Evolutionary conservation across 371 early-diverging fungal species (phyloP), one percentile per base, ranked within the genome.

Genomic region (Mucor velutinosus): DNA sequence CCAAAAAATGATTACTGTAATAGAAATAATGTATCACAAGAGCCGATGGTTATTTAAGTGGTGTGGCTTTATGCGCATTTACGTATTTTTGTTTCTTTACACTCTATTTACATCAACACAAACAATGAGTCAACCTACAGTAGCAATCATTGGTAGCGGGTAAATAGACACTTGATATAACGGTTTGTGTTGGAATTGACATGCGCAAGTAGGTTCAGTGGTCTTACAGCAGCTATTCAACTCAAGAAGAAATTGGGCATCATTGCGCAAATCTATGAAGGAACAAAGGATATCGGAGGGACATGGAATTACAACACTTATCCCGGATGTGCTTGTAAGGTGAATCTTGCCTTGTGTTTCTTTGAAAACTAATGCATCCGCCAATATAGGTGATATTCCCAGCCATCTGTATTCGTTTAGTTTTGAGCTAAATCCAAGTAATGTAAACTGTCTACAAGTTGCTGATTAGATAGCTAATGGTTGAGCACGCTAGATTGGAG

Each of bases 261-360:
- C 47, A 70, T 49, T 56, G 80, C 72, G 57, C 74, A 78, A 30
- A 66, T 90, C n/a, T 88, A 81, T 71, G 90, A 90, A 61, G 74
- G 77, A 29, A 77, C 77, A 23, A 69, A 75, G 4, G 85, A 82
- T 32, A 71, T 89, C 17, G 89, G 89, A 1, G 90, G 89, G 8
- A 87, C 87, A 7, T 90, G 90, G 90, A 76, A 77, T 58, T 65
- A 74, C 27, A 91, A 89, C 69, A 83, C 70, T 0, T 89, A 89
- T 58, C 89, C 89, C n/a, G 90, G 62, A 12, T 47, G 27, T 62
- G 30, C 29, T 8, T 60, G 61, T 41, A 17, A 41, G 11, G 3
- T 17, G 2, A 15, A 41, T 41, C 6, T 41, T 15, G 27, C 7
- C 23, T 12, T 32, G 89, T n/a, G 0, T 77, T 78, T 35, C 87